Conservation (phyloP, 352 stramenopile genomes). For the Phytophthora idaei region DNA sequence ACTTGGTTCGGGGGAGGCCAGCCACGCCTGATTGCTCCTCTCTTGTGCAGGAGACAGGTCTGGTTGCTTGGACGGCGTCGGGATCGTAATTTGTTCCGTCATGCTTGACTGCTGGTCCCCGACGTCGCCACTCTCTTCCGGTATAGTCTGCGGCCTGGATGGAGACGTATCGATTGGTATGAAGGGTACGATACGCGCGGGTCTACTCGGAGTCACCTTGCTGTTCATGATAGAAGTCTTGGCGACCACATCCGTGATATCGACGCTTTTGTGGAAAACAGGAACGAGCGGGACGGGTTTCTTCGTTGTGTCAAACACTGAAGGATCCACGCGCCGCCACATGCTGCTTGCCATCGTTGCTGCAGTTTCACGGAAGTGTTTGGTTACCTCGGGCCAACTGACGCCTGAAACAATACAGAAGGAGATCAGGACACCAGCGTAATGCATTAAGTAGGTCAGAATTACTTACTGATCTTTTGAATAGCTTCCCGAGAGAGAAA, state of each 20-base stretch:
- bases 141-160: conserved; percentile 19
- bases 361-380: conserved; percentile 65
- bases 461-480: conserved; percentile 66
- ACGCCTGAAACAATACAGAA: conserved; percentile 37
- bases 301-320: conserved; percentile 9
- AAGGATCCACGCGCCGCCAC: conserved; percentile 38
- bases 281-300: conserved; percentile 9
- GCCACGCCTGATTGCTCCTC: conserved; percentile 31
- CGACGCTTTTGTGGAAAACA: conserved; percentile 17
- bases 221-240: conserved; percentile 39
- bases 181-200: conserved; percentile 25
- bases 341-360: conserved; percentile 50
- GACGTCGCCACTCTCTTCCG: conserved; percentile 23
- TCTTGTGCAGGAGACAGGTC: conserved; percentile 13
- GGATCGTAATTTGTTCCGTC: neutral
- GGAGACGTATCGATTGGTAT: conserved; percentile 21
- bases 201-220: conserved; percentile 20
- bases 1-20: conserved; percentile 10
- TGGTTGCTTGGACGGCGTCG: neutral
- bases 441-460: neutral
- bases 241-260: conserved; percentile 37
- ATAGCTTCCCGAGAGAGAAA: conserved; percentile 83
- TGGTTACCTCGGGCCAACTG: conserved; percentile 74
- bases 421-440: neutral
- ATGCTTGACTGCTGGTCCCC: conserved; percentile 7